Base-by-base conservation (phyloP, 208 protist genomes). In the Crithidia mellificae region DNA sequence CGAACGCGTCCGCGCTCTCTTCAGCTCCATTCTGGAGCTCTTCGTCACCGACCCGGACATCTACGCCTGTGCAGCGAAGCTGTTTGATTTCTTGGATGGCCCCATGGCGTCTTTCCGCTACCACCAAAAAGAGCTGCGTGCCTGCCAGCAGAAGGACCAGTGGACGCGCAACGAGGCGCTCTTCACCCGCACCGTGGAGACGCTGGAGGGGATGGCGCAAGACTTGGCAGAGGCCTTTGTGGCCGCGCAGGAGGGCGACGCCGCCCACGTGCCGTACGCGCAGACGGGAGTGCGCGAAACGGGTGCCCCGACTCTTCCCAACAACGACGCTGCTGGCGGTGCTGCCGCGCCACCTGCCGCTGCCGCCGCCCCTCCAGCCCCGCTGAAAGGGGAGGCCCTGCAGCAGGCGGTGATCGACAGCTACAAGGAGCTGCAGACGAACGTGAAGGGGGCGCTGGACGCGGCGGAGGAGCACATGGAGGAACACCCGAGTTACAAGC, bases 1-100 rank as follows among this genome's bases (percentile, higher is more conserved):
- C 38, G 67, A 85, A 6, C 87, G 91, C 41, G 77, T 94, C 47
- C 84, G 84, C 5, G 78, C 80, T 52, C 77, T 93, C 14, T 96
- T 94, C 68, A 32, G 63, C 30, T 73, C 74, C 2, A 78, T 96
- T 55, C 71, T 88, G 22, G 80, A 83, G 29, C 66, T 85, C 14
- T 96, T 94, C 72, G 91, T 96, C 32, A 88, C 71, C 25, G 86
- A 94, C 73, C 88, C 88, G 2, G 88, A 94, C 47, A 78, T 96
- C 20, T 96, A 96, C 80, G 65, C 68, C 41, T 86, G 83, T 58
- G 83, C 82, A 4, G 91, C 91, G 44, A 73, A 77, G 54, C 57
- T 94, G 17, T 78, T 86, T 47, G 41, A 46, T 32, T 88, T 84
- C 58, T 63, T 94, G 29, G 88, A 96, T 38, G 91, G 91, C n/a